phyloP scores from a whole-genome alignment of 116 monocot genomes.

The Dioscorea cayenensis region DNA sequence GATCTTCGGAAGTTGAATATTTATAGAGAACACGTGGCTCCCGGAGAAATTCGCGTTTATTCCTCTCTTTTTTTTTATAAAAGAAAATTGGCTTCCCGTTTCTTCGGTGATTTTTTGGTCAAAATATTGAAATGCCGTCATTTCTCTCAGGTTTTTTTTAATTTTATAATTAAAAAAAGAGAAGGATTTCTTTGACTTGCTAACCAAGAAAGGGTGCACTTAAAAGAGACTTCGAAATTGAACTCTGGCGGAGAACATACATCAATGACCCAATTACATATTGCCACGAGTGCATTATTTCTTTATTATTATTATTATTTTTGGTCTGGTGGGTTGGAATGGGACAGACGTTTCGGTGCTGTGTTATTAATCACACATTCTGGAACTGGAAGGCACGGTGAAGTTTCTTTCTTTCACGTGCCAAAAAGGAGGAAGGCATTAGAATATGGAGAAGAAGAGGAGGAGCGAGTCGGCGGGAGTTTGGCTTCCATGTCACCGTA shows the following conservation, averaged over 20 bases:
- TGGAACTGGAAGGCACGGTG: too few relatives aligned
- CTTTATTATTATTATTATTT: too few relatives aligned
- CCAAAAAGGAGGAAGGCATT: too few relatives aligned
- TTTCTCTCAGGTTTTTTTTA: too few relatives aligned
- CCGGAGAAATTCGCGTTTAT: neutral
- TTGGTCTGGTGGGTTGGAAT: too few relatives aligned
- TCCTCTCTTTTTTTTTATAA: neutral
- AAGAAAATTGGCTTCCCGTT: neutral
- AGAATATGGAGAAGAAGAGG: too few relatives aligned
- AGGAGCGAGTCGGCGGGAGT: too few relatives aligned
- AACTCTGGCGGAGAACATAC: neutral
- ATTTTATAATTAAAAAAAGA: neutral
- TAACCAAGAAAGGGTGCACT: neutral
- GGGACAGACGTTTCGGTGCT: too few relatives aligned
- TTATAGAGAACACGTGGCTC: neutral
- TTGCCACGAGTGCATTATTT: too few relatives aligned
- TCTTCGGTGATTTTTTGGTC: neutral
- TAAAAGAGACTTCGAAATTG: neutral
- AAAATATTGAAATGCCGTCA: neutral
- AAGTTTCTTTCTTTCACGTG: too few relatives aligned
- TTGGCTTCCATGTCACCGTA: neutral
- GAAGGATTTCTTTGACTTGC: neutral
- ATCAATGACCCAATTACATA: too few relatives aligned
- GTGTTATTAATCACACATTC: too few relatives aligned
- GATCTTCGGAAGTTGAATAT: neutral